A percentile compares a stretch with the other conserved stretches of the same genome.
phyloP scores from a whole-genome alignment of 2,329 filamentous ascomycete species.

The Tolypocladium inflatum region DNA sequence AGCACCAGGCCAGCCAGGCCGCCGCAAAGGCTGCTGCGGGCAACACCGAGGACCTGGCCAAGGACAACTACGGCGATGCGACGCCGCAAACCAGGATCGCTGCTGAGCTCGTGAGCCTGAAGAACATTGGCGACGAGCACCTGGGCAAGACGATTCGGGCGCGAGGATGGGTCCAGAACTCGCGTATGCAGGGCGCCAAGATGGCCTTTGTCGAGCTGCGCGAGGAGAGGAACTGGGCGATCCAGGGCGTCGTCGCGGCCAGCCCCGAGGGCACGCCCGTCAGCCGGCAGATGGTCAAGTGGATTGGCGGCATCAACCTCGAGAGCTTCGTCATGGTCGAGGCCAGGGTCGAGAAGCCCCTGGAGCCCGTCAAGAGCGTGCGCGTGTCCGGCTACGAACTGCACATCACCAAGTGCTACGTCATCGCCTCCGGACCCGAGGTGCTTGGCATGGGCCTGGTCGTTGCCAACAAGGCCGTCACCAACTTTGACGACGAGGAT shows the following conservation, averaged over 20 bases:
- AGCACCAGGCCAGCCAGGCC: conserved; percentile 63
- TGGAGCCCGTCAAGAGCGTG: conserved; percentile 82
- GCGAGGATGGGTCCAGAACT: conserved; percentile 77
- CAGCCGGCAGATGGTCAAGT: conserved; percentile 91
- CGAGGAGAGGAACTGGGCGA: conserved; percentile 62
- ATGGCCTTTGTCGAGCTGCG: conserved; percentile 84
- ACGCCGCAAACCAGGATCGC: conserved; percentile 48
- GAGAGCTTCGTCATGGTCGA: conserved; percentile 81
- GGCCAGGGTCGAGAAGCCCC: conserved; percentile 69
- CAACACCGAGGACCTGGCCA: conserved; percentile 58
- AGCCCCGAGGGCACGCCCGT: conserved; percentile 58
- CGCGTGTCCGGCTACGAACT: conserved; percentile 74
- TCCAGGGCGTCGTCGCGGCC: conserved; percentile 69
- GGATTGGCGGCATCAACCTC: conserved; percentile 61
- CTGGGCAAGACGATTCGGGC: conserved; percentile 65
- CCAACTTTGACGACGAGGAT: conserved; percentile 51
- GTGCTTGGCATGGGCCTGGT: conserved; percentile 49
- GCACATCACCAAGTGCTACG: conserved; percentile 77
- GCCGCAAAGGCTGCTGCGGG: conserved; percentile 57
- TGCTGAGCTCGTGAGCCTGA: conserved; percentile 49
- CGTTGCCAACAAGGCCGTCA: conserved; percentile 43
- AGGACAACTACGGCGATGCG: conserved; percentile 71
- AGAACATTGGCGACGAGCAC: conserved; percentile 53
- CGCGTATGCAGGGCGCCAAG: conserved; percentile 81
- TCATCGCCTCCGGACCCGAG: conserved; percentile 56